These are phyloP conservation scores for Mycena albidolilacea DNA, from an alignment of 768 basidiomycete genomes.

Conservation along the genomic window DNA sequence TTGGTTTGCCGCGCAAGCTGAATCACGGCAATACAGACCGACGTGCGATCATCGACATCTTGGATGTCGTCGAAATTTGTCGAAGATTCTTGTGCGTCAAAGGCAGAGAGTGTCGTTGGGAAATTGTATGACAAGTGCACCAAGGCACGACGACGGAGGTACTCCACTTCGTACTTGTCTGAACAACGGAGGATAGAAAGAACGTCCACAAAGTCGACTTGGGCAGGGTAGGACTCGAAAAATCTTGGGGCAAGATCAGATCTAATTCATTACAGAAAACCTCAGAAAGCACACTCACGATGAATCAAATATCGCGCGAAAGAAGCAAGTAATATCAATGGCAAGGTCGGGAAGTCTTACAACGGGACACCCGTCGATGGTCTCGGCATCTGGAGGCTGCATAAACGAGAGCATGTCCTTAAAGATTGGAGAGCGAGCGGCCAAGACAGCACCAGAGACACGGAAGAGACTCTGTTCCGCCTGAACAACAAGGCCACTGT, in stretches of 20 bases:
- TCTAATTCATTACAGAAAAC: no score
- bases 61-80: background rate
- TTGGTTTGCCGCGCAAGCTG: constrained; percentile 31
- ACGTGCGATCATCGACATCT: no score
- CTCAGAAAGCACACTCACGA: background rate
- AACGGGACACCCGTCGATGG: constrained; percentile 44
- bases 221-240: constrained; percentile 17
- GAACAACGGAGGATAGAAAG: constrained; percentile 9
- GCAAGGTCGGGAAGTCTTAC: constrained; percentile 41
- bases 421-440: constrained; percentile 44
- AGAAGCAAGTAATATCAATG: constrained; percentile 14
- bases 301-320: constrained; percentile 27
- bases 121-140: constrained; percentile 21
- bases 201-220: background rate
- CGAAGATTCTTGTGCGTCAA: background rate
- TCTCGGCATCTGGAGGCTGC: constrained; percentile 32
- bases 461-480: constrained; percentile 45
- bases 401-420: constrained; percentile 42
- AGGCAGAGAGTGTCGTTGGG: constrained; percentile 8
- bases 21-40: background rate
- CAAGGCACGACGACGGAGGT: constrained; percentile 26
- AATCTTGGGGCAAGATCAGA: constrained; percentile 6
- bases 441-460: constrained; percentile 43
- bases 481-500: constrained; percentile 44
- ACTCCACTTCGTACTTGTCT: constrained; percentile 34